These are phyloP conservation scores for Boletus vermiculosoides DNA, from an alignment of 768 basidiomycete species.

Conservation along the genomic window DNA sequence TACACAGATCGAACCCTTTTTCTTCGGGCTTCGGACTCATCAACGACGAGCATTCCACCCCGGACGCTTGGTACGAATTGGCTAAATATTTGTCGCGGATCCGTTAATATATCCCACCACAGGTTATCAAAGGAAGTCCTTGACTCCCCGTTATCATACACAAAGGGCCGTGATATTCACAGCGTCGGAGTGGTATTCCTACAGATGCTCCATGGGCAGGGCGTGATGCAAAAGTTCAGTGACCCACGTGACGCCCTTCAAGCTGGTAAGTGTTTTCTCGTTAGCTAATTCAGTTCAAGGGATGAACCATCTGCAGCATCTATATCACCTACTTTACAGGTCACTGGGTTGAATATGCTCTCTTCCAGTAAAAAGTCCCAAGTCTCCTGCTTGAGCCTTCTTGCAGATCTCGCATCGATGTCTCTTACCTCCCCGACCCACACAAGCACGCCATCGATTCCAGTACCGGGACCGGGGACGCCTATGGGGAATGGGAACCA, in stretches of 20 bases:
- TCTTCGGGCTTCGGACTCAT: slow-evolving; percentile 26
- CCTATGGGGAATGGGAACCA: slow-evolving; percentile 43
- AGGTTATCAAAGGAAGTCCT: slow-evolving; percentile 80
- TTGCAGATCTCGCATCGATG: slow-evolving; percentile 54
- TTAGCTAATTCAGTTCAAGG: neutral
- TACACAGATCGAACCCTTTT: slow-evolving; percentile 85
- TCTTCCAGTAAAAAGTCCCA: slow-evolving; percentile 53
- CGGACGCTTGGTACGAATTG: slow-evolving; percentile 30
- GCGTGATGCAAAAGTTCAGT: slow-evolving; percentile 54
- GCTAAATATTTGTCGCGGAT: neutral
- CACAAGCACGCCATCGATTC: slow-evolving; percentile 18
- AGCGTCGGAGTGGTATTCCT: slow-evolving; percentile 73
- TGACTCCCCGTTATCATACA: slow-evolving; percentile 76
- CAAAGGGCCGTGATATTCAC: slow-evolving; percentile 79
- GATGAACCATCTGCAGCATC: slow-evolving; percentile 38
- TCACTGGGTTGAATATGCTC: slow-evolving; percentile 59
- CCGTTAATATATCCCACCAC: neutral
- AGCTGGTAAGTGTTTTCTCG: slow-evolving; percentile 40
- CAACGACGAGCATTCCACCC: slow-evolving; percentile 22
- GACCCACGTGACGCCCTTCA: slow-evolving; percentile 59
- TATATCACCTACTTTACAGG: slow-evolving; percentile 51
- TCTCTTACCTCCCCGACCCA: slow-evolving; percentile 29
- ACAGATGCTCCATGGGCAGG: slow-evolving; percentile 83
- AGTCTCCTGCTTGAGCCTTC: slow-evolving; percentile 54
- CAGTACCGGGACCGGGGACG: slow-evolving; percentile 39